These are phyloP conservation scores for Phaeomoniella chlamydospora DNA, from an alignment of 2,329 filamentous ascomycete species.

Conservation along the genomic window DNA sequence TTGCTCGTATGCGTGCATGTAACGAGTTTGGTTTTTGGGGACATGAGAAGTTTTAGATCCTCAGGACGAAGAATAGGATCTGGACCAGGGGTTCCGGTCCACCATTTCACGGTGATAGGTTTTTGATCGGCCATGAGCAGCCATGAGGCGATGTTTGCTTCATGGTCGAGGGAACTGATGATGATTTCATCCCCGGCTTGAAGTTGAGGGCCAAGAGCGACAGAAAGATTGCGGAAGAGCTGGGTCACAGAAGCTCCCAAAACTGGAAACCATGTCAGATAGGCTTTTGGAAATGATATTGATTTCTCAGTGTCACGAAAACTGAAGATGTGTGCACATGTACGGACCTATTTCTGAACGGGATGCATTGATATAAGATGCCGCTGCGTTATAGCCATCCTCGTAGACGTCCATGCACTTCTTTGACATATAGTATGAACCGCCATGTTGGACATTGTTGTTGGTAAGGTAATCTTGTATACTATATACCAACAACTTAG, in stretches of 20 bases:
- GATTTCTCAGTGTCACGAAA: too few species aligned
- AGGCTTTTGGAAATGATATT: too few species aligned
- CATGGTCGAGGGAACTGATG: slow-evolving; percentile 59
- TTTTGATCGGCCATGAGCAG: slow-evolving; percentile 49
- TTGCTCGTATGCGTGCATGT: slow-evolving; percentile 62
- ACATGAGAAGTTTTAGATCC: slow-evolving; percentile 43
- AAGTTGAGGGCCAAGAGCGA: slow-evolving; percentile 31
- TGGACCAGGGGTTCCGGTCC: slow-evolving; percentile 34
- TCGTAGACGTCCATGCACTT: slow-evolving; percentile 45
- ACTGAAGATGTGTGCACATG: too few species aligned
- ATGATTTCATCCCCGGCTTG: slow-evolving; percentile 50
- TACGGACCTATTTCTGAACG: slow-evolving; percentile 47
- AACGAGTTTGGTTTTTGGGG: slow-evolving; percentile 52
- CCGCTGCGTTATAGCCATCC: slow-evolving; percentile 48
- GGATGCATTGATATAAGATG: slow-evolving; percentile 55
- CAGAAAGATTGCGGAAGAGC: slow-evolving; percentile 56
- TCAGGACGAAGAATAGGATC: slow-evolving; percentile 46
- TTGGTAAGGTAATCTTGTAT: slow-evolving; percentile 51
- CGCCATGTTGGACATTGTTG: slow-evolving; percentile 64
- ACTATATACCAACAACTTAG: slow-evolving; percentile 27
- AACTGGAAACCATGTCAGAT: slow-evolving; percentile 31
- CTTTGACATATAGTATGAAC: slow-evolving; percentile 48
- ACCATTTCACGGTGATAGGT: slow-evolving; percentile 54
- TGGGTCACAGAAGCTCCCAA: slow-evolving; percentile 64
- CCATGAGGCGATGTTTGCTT: slow-evolving; percentile 66